A percentile compares a stretch with the other conserved stretches of the same genome.
These are phyloP conservation scores for Ustilago bromivora DNA, from an alignment of 1,284 basidiomycete species.

Conservation along the genomic window DNA sequence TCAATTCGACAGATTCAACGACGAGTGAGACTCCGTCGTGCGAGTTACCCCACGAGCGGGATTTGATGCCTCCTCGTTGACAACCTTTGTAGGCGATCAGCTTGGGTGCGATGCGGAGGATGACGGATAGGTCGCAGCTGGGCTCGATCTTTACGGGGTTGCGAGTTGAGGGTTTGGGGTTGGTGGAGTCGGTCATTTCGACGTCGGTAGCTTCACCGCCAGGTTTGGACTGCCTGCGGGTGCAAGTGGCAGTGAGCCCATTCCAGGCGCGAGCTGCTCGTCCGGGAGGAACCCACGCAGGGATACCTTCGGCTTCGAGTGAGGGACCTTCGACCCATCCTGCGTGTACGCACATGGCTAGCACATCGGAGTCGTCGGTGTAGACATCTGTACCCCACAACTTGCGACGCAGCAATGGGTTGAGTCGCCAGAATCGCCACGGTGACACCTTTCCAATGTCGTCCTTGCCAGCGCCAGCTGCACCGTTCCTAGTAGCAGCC, in stretches of 20 bases:
- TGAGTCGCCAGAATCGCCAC: conserved; percentile 62
- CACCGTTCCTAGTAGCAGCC: neutral
- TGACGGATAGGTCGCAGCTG: conserved; percentile 71
- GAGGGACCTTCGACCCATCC: conserved; percentile 72
- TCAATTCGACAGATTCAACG: conserved; percentile 72
- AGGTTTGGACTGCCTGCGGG: neutral
- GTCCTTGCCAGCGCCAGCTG: neutral
- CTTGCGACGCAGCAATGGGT: conserved; percentile 64
- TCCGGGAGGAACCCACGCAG: conserved; percentile 59
- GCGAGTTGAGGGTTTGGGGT: neutral
- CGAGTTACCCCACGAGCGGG: conserved; percentile 74
- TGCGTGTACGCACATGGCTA: conserved; percentile 73
- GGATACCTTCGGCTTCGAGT: conserved; percentile 51
- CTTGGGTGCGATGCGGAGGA: conserved; percentile 72
- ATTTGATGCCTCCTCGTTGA: conserved; percentile 72
- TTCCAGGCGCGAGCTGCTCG: conserved; percentile 61
- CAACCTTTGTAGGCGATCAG: conserved; percentile 73
- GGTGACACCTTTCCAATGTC: conserved; percentile 17
- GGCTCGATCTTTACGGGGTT: conserved; percentile 1
- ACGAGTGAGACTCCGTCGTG: conserved; percentile 74
- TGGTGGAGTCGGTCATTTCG: conserved; percentile 9
- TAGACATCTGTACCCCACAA: conserved; percentile 76
- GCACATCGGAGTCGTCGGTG: conserved; percentile 75
- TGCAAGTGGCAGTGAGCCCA: conserved; percentile 16
- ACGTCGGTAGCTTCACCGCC: neutral